Percentiles rank a stretch among this genome's conserved stretches.
These are phyloP conservation scores for Athelia psychrophila DNA, from an alignment of 1,284 basidiomycete genomes.

Conservation along the genomic window DNA sequence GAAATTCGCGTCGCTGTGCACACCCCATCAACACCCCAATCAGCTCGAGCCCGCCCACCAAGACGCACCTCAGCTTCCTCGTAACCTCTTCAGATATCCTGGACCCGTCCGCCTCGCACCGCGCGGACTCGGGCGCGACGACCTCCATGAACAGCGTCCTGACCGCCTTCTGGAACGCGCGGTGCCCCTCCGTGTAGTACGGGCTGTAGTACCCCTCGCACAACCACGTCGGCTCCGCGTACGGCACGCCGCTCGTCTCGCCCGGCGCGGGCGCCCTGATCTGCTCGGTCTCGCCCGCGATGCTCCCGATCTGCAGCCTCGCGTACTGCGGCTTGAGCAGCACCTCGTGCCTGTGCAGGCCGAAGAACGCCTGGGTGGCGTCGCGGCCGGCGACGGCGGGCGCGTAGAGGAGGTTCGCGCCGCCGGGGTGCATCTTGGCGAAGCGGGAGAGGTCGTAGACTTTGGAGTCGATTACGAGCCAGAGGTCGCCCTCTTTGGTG, in stretches of 20 bases:
- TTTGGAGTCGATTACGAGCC: constrained; percentile 65
- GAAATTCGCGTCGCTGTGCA: constrained; percentile 63
- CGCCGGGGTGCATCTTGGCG: constrained; percentile 65
- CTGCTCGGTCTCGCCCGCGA: constrained; percentile 65
- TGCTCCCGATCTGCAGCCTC: constrained; percentile 77
- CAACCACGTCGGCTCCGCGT: constrained; percentile 90
- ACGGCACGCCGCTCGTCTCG: constrained; percentile 76
- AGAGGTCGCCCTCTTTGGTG: constrained; percentile 75
- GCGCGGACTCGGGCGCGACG: constrained; percentile 60
- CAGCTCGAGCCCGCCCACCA: not conserved
- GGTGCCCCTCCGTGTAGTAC: constrained; percentile 79
- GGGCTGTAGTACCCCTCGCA: constrained; percentile 76
- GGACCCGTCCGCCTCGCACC: constrained; percentile 81
- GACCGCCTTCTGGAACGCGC: constrained; percentile 62
- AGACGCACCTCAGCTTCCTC: constrained; percentile 63
- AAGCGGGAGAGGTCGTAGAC: constrained; percentile 69
- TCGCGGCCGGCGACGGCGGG: constrained; percentile 47
- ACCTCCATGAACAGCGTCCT: constrained; percentile 65
- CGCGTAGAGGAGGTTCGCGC: constrained; percentile 48
- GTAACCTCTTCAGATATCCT: constrained; percentile 72
- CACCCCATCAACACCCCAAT: not conserved
- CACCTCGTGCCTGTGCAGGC: constrained; percentile 88
- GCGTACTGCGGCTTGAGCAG: constrained; percentile 80
- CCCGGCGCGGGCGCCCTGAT: constrained; percentile 64
- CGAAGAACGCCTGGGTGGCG: constrained; percentile 87